These are phyloP conservation scores for Trypanosoma platydactyli DNA, from an alignment of 208 protist genomes.

Conservation along the genomic window DNA sequence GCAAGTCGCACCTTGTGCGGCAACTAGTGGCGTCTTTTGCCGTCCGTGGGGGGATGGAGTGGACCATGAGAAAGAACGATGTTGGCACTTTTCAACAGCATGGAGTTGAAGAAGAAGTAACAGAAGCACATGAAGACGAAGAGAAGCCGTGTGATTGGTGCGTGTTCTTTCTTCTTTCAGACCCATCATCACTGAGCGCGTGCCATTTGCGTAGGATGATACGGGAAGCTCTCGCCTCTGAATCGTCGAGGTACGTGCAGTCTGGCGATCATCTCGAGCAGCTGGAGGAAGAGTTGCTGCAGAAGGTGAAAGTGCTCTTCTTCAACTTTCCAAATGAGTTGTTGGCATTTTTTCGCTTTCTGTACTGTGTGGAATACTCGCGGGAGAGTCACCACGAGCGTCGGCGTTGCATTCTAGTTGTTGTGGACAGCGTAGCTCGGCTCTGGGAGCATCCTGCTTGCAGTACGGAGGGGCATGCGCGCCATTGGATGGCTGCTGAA, in stretches of 20 bases:
- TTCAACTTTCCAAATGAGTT: slow-evolving; percentile 25
- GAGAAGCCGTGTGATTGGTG: slow-evolving; percentile 19
- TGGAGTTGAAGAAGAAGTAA: not conserved
- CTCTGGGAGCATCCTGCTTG: slow-evolving; percentile 23
- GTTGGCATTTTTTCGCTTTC: slow-evolving; percentile 25
- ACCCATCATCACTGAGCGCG: slow-evolving; percentile 11
- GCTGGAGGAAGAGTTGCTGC: not conserved
- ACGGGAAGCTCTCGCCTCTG: not conserved
- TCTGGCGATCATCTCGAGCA: slow-evolving; percentile 1
- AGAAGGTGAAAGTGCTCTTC: slow-evolving; percentile 18
- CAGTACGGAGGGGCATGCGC: slow-evolving; percentile 15
- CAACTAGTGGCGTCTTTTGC: slow-evolving; percentile 21
- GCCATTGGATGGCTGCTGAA: slow-evolving; percentile 27
- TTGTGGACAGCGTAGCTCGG: slow-evolving; percentile 20
- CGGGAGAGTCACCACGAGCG: not conserved
- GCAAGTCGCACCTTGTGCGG: slow-evolving; percentile 23
- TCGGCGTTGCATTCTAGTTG: slow-evolving; percentile 18
- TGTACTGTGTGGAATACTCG: slow-evolving; percentile 13
- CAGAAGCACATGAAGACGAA: not conserved
- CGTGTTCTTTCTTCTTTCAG: slow-evolving; percentile 19
- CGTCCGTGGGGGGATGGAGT: slow-evolving; percentile 11
- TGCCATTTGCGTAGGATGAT: not conserved
- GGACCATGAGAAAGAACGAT: not conserved
- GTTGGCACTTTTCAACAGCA: not conserved
- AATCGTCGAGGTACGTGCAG: not conserved